Evolutionary conservation across 176 grass and related monocot genomes (phyloP).

Genomic region (Alloteropsis semialata): DNA sequence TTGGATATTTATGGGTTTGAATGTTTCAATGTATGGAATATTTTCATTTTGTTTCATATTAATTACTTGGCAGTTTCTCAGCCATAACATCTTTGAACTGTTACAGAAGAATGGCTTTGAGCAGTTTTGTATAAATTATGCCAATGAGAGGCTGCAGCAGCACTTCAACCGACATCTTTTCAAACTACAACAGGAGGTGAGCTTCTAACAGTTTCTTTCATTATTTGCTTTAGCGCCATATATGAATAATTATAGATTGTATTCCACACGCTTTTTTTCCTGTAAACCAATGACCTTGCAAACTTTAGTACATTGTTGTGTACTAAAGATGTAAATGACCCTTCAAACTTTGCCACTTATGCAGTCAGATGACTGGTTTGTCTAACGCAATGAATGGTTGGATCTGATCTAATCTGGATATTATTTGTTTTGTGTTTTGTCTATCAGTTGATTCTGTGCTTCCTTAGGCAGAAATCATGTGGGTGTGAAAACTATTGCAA

Average conservation of each 20-base stretch:
- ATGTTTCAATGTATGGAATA: constrained; percentile 75
- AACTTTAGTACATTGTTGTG: not conserved
- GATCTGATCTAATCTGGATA: not conserved
- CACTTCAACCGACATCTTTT: constrained; percentile 96
- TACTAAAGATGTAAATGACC: not conserved
- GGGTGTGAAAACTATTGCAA: not conserved
- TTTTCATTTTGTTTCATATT: constrained; percentile 30
- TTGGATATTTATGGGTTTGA: constrained; percentile 99
- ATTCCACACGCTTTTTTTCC: not conserved
- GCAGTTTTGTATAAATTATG: constrained; percentile 99
- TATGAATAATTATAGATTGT: constrained; percentile 4
- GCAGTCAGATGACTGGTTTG: not conserved
- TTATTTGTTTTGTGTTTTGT: constrained; percentile 19
- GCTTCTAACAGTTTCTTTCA: constrained; percentile 9
- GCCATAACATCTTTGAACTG: constrained; percentile 25
- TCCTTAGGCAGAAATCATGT: not conserved
- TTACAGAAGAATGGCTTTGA: constrained; percentile 95
- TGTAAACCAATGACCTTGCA: constrained; percentile 11
- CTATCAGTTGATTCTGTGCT: not conserved
- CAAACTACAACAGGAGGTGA: constrained; percentile 93
- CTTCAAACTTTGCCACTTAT: not conserved
- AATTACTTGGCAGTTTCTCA: not conserved
- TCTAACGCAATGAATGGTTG: not conserved
- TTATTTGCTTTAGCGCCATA: not conserved
- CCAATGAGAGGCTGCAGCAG: constrained; percentile 96